Conservation (phyloP, 2,329 filamentous ascomycete species). For the Chrysoporthe deuterocubensis region DNA sequence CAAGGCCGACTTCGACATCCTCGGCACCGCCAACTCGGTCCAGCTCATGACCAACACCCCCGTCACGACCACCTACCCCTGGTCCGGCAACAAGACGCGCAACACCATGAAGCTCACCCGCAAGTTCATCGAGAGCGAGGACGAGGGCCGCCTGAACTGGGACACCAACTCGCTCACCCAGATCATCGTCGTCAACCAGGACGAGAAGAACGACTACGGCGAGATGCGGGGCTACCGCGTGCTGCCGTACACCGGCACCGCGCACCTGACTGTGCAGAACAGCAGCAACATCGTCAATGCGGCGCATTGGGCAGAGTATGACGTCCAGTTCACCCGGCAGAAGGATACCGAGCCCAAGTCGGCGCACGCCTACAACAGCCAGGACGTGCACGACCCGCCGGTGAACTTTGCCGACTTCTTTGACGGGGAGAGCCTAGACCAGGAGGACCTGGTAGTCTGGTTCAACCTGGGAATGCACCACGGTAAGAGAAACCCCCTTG, state of each 20-base stretch:
- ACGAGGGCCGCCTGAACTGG: constrained; percentile 52
- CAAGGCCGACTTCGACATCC: constrained; percentile 58
- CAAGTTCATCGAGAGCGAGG: constrained; percentile 47
- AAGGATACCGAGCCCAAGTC: constrained; percentile 56
- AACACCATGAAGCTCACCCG: constrained; percentile 58
- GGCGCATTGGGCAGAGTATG: constrained; percentile 53
- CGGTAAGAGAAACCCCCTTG: neutral
- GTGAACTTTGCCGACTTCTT: constrained; percentile 56
- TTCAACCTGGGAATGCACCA: constrained; percentile 62
- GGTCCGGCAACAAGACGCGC: constrained; percentile 50
- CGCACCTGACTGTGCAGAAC: constrained; percentile 53
- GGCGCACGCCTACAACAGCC: constrained; percentile 50
- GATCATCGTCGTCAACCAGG: constrained; percentile 56
- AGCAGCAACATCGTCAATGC: constrained; percentile 51
- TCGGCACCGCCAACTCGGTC: constrained; percentile 51
- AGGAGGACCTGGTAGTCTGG: constrained; percentile 56
- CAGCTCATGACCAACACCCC: constrained; percentile 42
- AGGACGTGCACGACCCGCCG: constrained; percentile 50
- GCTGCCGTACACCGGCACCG: constrained; percentile 42
- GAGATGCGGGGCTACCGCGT: constrained; percentile 57
- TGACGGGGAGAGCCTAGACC: constrained; percentile 45
- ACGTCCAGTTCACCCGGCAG: constrained; percentile 54
- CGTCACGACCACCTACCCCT: constrained; percentile 46
- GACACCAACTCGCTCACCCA: constrained; percentile 49
- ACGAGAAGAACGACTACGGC: constrained; percentile 52